These are phyloP conservation scores for Ephemerocybe angulata DNA, from an alignment of 768 basidiomycete genomes.

Conservation along the genomic window DNA sequence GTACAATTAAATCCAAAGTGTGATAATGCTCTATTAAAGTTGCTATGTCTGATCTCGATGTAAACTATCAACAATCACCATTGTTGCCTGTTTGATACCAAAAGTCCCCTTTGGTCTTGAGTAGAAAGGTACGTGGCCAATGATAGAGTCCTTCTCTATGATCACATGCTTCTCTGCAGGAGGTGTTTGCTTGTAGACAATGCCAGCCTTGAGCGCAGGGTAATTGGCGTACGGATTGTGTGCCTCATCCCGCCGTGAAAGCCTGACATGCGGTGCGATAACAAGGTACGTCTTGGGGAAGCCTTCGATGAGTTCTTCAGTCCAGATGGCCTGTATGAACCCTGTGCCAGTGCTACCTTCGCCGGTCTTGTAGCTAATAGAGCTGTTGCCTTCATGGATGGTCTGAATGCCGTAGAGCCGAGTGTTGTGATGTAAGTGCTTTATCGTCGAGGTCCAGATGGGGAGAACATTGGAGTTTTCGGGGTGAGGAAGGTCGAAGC, in stretches of 20 bases:
- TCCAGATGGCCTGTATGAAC: background rate
- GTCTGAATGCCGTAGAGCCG: conserved; percentile 6
- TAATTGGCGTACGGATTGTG: background rate
- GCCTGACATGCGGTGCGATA: background rate
- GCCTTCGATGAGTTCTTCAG: background rate
- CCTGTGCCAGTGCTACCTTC: background rate
- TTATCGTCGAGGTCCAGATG: background rate
- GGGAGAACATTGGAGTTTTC: background rate
- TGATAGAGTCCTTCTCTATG: background rate
- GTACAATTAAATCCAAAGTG: no score
- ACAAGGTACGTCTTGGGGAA: background rate
- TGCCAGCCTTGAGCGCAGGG: background rate
- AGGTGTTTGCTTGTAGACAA: background rate
- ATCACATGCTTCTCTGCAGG: background rate
- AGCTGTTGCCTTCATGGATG: conserved; percentile 13
- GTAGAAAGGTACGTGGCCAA: background rate
- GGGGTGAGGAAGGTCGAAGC: background rate
- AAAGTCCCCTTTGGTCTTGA: background rate
- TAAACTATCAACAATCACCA: background rate
- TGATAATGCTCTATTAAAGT: no score
- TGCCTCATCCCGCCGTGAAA: background rate
- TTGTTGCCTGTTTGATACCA: background rate
- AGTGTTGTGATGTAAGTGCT: background rate
- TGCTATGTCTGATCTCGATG: no score
- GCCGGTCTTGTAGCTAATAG: conserved; percentile 1